Percentiles rank a stretch among this genome's conserved stretches.
These are phyloP conservation scores for Ambrosia trifida DNA, from an alignment of 129 eudicot genomes.

Conservation along the genomic window DNA sequence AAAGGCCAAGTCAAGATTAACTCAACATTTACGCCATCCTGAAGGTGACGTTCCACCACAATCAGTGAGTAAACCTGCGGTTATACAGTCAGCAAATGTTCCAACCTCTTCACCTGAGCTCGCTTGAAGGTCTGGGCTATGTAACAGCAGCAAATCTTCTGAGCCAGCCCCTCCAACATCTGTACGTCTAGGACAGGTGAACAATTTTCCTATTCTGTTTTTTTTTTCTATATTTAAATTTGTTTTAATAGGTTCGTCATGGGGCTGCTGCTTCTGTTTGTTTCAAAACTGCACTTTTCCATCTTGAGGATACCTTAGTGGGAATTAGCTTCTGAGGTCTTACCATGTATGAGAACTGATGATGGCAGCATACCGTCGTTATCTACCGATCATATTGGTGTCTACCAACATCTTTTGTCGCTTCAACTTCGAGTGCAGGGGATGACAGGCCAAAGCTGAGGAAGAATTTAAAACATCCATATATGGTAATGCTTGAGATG, in stretches of 20 bases:
- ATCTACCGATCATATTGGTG: conserved; percentile 90
- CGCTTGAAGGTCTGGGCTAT: conserved; percentile 80
- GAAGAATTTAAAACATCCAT: no score
- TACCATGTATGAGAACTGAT: conserved; percentile 95
- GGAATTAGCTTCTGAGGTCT: conserved; percentile 97
- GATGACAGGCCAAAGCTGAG: no score
- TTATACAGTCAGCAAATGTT: conserved; percentile 39
- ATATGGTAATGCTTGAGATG: no score
- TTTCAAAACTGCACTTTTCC: conserved; percentile 90
- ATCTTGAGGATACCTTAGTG: conserved; percentile 87
- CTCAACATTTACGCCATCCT: no score
- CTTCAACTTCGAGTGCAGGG: conserved; percentile 49
- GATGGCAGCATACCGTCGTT: conserved; percentile 94
- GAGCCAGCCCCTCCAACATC: conserved; percentile 80
- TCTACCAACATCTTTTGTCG: conserved; percentile 55
- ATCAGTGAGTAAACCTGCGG: conserved; percentile 50
- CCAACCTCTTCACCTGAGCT: conserved; percentile 75
- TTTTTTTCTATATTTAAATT: background rate
- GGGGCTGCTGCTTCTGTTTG: conserved; percentile 96
- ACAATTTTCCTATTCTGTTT: background rate
- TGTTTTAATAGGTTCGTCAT: conserved; percentile 74
- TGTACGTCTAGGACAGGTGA: conserved; percentile 98
- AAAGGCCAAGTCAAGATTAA: no score
- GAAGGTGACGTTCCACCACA: conserved; percentile 96
- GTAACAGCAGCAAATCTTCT: conserved; percentile 46